Evolutionary conservation across 768 basidiomycete genomes (phyloP), one percentile per base, ranked within the genome.

Genomic region (Trametes villosa): DNA sequence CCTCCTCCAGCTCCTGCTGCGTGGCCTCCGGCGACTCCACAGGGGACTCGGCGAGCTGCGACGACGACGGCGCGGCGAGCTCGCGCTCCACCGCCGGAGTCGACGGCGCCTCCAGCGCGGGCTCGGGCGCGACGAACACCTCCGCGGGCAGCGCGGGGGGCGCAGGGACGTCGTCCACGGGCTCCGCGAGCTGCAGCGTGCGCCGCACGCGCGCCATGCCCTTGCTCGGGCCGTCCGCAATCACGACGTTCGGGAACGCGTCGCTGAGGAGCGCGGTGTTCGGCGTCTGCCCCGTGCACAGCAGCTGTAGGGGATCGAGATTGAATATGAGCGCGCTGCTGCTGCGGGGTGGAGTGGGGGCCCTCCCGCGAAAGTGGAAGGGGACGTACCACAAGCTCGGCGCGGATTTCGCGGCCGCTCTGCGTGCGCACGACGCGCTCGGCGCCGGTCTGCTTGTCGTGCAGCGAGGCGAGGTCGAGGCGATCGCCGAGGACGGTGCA

Each of bases 281-380:
- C 18, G 85, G 85, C 8, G 66, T 72, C 69, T 87, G 86, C 9
- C 86, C 86, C 0, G 85, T 86, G 64, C 86, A 86, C 1, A 86
- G 72, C 11, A 87, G 78, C 84, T 85, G 40, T 8, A 9, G 11
- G 46, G 30, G 22, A 27, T 15, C 7, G 29, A 0, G 40, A 26
- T 4, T 20, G 9, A 12, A 9, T 24, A 30, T 27, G 17, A 36
- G 33, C 20, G 31, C 7, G 40, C 41, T 15, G 12, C 27, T 9
- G 5, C 17, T n/a, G n/a, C n/a, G n/a, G n/a, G n/a, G n/a, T n/a
- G n/a, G n/a, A n/a, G n/a, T n/a, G n/a, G n/a, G n/a, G n/a, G n/a
- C 20, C 22, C 15, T 33, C 9, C 30, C 48, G 48, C 31, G 50
- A 18, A 50, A 38, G 8, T 30, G n/a, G 18, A 44, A 55, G 20